A percentile compares a stretch with the other conserved stretches of the same genome.
Conservation (phyloP, 2,329 filamentous ascomycete species). For the Chrysoporthe austroafricana region DNA sequence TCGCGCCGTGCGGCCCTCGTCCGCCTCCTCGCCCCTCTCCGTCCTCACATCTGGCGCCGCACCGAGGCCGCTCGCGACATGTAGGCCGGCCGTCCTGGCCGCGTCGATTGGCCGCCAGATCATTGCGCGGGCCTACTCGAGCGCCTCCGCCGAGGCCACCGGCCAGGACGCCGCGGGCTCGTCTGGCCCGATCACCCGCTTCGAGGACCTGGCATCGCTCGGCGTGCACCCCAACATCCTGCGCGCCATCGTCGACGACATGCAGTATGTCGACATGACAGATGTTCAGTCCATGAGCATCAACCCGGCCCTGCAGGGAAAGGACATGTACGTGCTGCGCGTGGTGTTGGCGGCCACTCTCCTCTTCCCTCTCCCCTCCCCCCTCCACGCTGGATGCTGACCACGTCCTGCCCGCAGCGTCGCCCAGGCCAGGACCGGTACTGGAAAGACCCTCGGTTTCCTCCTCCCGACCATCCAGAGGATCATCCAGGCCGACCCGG, state of each 20-base stretch:
- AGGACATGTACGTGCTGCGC: slow-evolving; percentile 70
- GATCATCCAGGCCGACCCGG: slow-evolving; percentile 68
- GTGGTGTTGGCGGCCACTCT: not conserved
- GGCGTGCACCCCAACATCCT: slow-evolving; percentile 69
- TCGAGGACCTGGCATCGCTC: slow-evolving; percentile 48
- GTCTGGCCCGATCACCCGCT: slow-evolving; percentile 42
- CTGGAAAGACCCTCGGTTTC: slow-evolving; percentile 95
- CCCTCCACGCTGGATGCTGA: slow-evolving; percentile 29
- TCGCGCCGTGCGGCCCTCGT: slow-evolving; percentile 24
- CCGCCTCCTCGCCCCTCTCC: slow-evolving; percentile 22
- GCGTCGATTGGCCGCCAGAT: slow-evolving; percentile 22
- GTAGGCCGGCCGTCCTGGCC: slow-evolving; percentile 22
- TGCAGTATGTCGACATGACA: slow-evolving; percentile 86
- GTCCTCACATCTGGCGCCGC: slow-evolving; percentile 16
- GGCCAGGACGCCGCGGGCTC: slow-evolving; percentile 22
- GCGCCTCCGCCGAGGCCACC: slow-evolving; percentile 31
- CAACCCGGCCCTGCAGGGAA: slow-evolving; percentile 75
- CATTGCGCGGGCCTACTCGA: slow-evolving; percentile 26
- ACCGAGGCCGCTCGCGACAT: slow-evolving; percentile 11
- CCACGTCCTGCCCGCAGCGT: slow-evolving; percentile 55
- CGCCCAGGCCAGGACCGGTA: slow-evolving; percentile 95
- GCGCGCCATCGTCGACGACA: slow-evolving; percentile 67
- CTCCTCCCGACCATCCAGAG: slow-evolving; percentile 83
- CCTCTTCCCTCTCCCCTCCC: not conserved
- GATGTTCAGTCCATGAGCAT: slow-evolving; percentile 89